A percentile compares a stretch with the other conserved stretches of the same genome.
These are phyloP conservation scores for Edaphochlamys debaryana DNA, from an alignment of 139 green algal genomes.

Conservation along the genomic window DNA sequence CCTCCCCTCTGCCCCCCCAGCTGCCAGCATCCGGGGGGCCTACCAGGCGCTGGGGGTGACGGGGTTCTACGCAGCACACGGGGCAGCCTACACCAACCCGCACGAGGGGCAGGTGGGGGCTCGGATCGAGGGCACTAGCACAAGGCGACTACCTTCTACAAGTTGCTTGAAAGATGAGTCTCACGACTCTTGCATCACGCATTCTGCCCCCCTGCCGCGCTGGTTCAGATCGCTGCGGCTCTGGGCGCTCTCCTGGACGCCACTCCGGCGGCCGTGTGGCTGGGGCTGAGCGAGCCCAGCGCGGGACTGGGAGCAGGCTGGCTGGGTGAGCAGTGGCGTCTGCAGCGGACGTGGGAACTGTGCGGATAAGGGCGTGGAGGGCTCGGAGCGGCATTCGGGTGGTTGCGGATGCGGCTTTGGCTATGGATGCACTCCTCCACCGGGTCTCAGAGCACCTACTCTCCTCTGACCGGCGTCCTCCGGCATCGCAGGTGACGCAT, in stretches of 20 bases:
- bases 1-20: too few relatives aligned
- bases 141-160: neutral
- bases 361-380: too few relatives aligned
- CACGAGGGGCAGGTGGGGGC: neutral
- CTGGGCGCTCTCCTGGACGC: neutral
- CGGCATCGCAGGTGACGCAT: too few relatives aligned
- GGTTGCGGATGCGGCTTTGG: too few relatives aligned
- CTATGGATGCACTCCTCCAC: too few relatives aligned
- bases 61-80: constrained; percentile 16
- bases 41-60: neutral
- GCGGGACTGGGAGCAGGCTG: too few relatives aligned
- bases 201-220: neutral
- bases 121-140: neutral
- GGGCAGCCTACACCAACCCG: constrained; percentile 23
- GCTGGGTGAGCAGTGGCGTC: too few relatives aligned
- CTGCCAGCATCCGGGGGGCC: neutral
- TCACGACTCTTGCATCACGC: neutral
- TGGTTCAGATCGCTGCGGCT: constrained; percentile 7
- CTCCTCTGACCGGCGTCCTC: too few relatives aligned
- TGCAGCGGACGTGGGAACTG: too few relatives aligned
- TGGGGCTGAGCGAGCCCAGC: constrained; percentile 7
- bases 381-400: too few relatives aligned
- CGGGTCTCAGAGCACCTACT: too few relatives aligned
- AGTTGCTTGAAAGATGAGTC: neutral
- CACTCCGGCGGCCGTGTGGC: constrained; percentile 4